Base-by-base conservation (phyloP, 306 rosid species). In the Prunus dulcis region DNA sequence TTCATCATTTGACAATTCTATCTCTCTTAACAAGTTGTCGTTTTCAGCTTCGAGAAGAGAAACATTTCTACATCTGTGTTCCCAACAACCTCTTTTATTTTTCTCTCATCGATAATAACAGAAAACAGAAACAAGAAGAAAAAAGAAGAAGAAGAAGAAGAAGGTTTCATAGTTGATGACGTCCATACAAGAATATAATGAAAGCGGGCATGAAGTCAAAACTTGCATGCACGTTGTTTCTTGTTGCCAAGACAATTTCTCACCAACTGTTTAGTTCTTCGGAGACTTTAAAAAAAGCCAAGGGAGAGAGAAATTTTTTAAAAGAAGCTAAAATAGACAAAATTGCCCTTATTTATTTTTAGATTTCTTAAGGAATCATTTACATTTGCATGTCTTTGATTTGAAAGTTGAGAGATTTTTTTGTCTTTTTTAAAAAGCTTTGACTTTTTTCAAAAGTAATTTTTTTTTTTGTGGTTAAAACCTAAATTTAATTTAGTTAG, bases 331-430 rank as follows among this genome's bases (percentile, higher is more conserved):
- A 23, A 23, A 23, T 23, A 0, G 25, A 23, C 25, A 23, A 23
- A 23, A 23, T 23, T 23, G 25, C 1, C 25, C 25, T 23, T 23
- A 23, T 23, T 23, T 23, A 23, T 23, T 23, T 23, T 23, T 23
- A 0, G 0, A 23, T 23, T 23, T 23, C 1, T 1, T 23, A 23
- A 23, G 1, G 1, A 23, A 23, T 23, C 0, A 0, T 23, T 23
- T 23, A 23, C 25, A 23, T 23, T 23, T 23, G 1, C 25, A 23
- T 23, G 1, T 23, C 1, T 23, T 23, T 23, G 25, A 23, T 23
- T 23, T 23, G 25, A 23, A 23, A 23, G 25, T 23, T 23, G 25
- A 23, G 1, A 23, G 0, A 0, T 23, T 23, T 23, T 23, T 23
- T 23, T 23, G 1, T 23, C 0, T 23, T 23, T 23, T 23, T 23